Percentiles rank a stretch among this genome's conserved stretches.
phyloP scores from a whole-genome alignment of 768 basidiomycete genomes.

The Xerocomus potaroensis region DNA sequence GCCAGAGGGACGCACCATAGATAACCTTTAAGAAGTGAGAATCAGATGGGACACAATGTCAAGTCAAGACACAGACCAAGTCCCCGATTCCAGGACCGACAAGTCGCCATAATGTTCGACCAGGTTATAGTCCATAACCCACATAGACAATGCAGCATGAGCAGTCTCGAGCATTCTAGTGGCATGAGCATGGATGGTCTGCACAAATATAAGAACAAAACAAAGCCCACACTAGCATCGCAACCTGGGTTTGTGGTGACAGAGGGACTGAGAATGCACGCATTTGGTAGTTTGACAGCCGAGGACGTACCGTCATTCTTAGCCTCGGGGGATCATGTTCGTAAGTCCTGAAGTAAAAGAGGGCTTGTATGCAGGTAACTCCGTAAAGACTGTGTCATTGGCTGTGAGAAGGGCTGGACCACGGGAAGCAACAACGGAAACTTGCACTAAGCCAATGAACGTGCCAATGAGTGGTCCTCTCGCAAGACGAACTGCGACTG shows the following conservation, averaged over 20 bases:
- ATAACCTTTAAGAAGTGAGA: constrained; percentile 9
- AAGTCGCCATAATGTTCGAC: constrained; percentile 16
- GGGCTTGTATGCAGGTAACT: constrained; percentile 24
- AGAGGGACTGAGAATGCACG: no score
- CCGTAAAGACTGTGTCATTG: constrained; percentile 22
- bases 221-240: constrained; percentile 13
- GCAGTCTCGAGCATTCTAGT: constrained; percentile 18
- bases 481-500: constrained; percentile 8
- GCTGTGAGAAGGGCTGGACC: constrained; percentile 3
- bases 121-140: constrained; percentile 24
- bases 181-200: background rate
- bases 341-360: constrained; percentile 28
- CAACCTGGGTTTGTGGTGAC: constrained; percentile 22
- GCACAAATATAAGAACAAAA: background rate
- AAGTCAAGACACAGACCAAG: constrained; percentile 17
- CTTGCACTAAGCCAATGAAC: constrained; percentile 21
- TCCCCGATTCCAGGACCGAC: constrained; percentile 7
- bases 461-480: constrained; percentile 28
- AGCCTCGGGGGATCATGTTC: constrained; percentile 13
- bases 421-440: background rate
- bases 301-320: constrained; percentile 19
- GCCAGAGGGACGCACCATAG: constrained; percentile 16
- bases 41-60: background rate
- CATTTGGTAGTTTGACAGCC: background rate
- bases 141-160: constrained; percentile 22